Conservation (phyloP, 371 early-diverging fungal genomes). For the Lichtheimia hyalospora region DNA sequence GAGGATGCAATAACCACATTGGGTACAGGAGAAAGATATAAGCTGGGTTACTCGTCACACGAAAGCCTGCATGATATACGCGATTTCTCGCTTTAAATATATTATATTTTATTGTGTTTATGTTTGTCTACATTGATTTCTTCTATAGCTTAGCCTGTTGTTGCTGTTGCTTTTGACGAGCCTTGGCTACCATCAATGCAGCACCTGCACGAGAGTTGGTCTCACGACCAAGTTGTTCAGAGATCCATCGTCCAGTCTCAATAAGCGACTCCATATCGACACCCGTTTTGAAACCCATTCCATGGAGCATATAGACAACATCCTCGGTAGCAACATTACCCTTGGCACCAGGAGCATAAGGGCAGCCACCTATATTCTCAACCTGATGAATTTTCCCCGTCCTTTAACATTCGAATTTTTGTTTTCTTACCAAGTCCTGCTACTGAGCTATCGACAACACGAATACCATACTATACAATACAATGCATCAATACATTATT, state of each 20-base stretch:
- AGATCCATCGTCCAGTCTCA: slow-evolving; percentile 84
- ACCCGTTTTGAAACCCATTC: slow-evolving; percentile 81
- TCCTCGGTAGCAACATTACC: slow-evolving; percentile 98
- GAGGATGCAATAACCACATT: too few relatives aligned
- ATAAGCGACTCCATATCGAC: slow-evolving; percentile 75
- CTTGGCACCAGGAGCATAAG: slow-evolving; percentile 94
- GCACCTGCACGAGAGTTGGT: slow-evolving; percentile 54
- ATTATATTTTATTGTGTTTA: too few relatives aligned
- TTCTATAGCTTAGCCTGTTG: too few relatives aligned
- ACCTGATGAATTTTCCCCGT: too few relatives aligned
- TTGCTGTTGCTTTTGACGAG: slow-evolving; percentile 13
- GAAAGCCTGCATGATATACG: too few relatives aligned
- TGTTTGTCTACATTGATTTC: too few relatives aligned
- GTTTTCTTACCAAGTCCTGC: slow-evolving; percentile 76
- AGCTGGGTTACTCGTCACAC: too few relatives aligned
- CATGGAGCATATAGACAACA: slow-evolving; percentile 92
- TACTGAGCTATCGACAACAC: slow-evolving; percentile 91
- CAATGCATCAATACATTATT: neutral
- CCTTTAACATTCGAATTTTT: too few relatives aligned
- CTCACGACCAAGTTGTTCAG: slow-evolving; percentile 65
- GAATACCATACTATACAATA: slow-evolving; percentile 69
- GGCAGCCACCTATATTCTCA: slow-evolving; percentile 80
- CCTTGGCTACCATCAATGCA: slow-evolving; percentile 35
- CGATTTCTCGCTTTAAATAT: too few relatives aligned
- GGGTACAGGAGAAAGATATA: too few relatives aligned